A percentile compares a stretch with the other conserved stretches of the same genome.
phyloP scores from a whole-genome alignment of 1,284 basidiomycete genomes.

The Fomes fomentarius region DNA sequence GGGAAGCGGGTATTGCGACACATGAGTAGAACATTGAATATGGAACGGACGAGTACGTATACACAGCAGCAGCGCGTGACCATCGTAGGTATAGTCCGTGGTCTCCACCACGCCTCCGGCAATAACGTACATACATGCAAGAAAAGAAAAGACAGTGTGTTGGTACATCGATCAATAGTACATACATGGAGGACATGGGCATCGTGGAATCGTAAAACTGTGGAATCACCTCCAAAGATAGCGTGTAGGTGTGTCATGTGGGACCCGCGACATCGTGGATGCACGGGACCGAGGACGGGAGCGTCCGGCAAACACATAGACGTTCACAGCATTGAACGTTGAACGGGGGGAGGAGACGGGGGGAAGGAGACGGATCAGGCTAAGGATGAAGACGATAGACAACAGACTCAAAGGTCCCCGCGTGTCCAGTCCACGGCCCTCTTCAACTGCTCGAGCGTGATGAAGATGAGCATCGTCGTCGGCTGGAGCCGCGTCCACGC shows the following conservation, averaged over 20 bases:
- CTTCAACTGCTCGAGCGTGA: conserved; percentile 81
- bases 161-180: conserved; percentile 12
- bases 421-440: conserved; percentile 58
- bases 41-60: too few species aligned
- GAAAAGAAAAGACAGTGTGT: conserved; percentile 11
- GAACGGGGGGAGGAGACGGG: neutral
- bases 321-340: neutral
- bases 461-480: conserved; percentile 83
- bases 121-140: conserved; percentile 18
- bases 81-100: conserved; percentile 16
- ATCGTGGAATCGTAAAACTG: too few species aligned
- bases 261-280: too few species aligned
- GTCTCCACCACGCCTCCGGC: conserved; percentile 13
- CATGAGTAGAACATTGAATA: too few species aligned
- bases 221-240: too few species aligned
- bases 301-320: too few species aligned
- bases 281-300: too few species aligned
- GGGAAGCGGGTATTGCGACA: too few species aligned
- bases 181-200: neutral
- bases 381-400: neutral
- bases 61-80: too few species aligned
- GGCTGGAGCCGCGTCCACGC: conserved; percentile 87
- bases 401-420: conserved; percentile 14
- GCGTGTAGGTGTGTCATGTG: neutral
- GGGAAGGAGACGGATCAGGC: neutral